Evolutionary conservation across 805 yeast species (phyloP).

Genomic region (Kodamaea sagamina): DNA sequence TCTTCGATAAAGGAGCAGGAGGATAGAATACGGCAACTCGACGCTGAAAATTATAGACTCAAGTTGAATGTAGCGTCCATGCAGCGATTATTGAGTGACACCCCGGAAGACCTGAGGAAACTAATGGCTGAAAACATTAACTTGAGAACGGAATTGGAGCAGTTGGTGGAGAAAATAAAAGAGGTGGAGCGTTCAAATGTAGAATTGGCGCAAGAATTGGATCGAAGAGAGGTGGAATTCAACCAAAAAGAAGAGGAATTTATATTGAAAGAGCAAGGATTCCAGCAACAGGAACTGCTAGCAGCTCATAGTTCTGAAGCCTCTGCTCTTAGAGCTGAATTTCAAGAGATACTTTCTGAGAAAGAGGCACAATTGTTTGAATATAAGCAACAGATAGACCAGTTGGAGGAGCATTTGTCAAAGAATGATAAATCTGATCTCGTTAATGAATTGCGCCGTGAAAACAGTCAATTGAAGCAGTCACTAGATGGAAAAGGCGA

Average conservation of each 20-base stretch:
- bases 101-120: slow-evolving; percentile 25
- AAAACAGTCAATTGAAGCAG: not conserved
- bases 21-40: slow-evolving; percentile 20
- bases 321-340: slow-evolving; percentile 1
- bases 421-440: not conserved
- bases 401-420: slow-evolving; percentile 1
- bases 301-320: not conserved
- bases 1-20: slow-evolving; percentile 27
- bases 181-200: not conserved
- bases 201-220: slow-evolving; percentile 1
- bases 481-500: not conserved
- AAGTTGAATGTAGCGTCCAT: slow-evolving; percentile 28
- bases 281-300: no score
- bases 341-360: not conserved
- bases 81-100: slow-evolving; percentile 23
- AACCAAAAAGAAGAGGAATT: not conserved
- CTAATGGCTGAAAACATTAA: slow-evolving; percentile 24
- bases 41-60: slow-evolving; percentile 26
- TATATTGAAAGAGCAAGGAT: no score
- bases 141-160: slow-evolving; percentile 13
- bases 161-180: slow-evolving; percentile 6
- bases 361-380: slow-evolving; percentile 5
- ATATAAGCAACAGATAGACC: slow-evolving; percentile 2
- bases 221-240: not conserved
- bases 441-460: not conserved